Evolutionary conservation across 345 rosid genomes (phyloP).

Genomic region (Psidium friedrichsthalianum): DNA sequence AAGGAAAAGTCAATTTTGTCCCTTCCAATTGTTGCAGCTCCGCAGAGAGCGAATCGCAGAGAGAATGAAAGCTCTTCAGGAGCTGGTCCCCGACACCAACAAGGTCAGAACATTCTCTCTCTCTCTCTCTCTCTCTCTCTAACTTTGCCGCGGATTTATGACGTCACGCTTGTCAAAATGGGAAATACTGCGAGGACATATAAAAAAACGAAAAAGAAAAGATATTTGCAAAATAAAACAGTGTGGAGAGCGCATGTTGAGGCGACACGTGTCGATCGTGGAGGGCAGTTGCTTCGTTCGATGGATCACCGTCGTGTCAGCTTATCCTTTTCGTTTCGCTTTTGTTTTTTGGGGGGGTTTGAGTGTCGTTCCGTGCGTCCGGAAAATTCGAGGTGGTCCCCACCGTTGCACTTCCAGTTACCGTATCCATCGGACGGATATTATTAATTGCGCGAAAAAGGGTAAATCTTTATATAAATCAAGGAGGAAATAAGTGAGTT

Average conservation of each 20-base stretch:
- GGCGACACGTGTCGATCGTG: not conserved
- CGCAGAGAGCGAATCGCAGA: conserved; percentile 97
- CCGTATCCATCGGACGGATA: not conserved
- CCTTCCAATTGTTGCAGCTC: conserved; percentile 27
- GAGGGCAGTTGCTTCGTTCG: not conserved
- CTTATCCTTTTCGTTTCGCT: no score
- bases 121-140: no score
- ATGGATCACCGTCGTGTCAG: not conserved
- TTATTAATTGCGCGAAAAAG: not conserved
- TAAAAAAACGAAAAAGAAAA: no score
- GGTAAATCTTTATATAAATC: no score
- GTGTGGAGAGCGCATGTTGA: not conserved
- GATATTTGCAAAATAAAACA: no score
- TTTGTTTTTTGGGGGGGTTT: no score
- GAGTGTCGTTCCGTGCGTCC: not conserved
- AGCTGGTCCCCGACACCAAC: conserved; percentile 88
- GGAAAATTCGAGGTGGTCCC: not conserved
- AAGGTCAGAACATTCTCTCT: conserved; percentile 34
- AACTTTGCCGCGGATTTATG: not conserved
- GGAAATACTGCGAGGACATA: not conserved
- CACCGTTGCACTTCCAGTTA: not conserved
- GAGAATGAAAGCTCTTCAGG: conserved; percentile 95
- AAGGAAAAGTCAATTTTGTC: not conserved
- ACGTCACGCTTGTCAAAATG: not conserved
- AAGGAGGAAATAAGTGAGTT: no score